Percentiles rank a stretch among this genome's conserved stretches.
Conservation (phyloP, 306 rosid genomes). For the Gastrolobium bilobum region DNA sequence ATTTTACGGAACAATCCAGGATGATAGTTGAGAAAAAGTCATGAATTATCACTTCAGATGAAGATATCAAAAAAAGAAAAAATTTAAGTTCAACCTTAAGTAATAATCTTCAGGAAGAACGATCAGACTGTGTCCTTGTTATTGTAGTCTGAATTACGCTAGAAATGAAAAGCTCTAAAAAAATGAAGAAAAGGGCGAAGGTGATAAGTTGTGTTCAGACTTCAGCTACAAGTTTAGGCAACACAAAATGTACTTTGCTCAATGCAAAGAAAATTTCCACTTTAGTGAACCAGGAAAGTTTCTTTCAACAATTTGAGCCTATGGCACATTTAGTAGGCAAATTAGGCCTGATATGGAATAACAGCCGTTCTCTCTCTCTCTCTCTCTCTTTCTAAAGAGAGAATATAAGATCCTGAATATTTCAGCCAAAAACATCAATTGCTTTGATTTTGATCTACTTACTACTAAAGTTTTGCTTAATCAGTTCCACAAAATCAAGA, state of each 20-base stretch:
- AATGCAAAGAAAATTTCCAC: background rate
- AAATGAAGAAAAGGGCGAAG: no score
- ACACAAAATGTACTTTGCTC: background rate
- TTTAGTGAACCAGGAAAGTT: background rate
- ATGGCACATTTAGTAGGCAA: background rate
- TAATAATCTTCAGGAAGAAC: slow-evolving; percentile 14
- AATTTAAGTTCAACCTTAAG: background rate
- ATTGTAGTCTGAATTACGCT: background rate
- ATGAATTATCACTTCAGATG: background rate
- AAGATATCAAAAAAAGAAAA: background rate
- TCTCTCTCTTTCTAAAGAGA: no score
- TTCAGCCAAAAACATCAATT: background rate
- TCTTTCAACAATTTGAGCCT: background rate
- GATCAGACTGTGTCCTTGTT: background rate
- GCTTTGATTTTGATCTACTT: background rate
- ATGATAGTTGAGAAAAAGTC: background rate
- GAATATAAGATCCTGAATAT: no score
- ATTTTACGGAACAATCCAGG: slow-evolving; percentile 1
- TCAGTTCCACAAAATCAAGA: slow-evolving; percentile 24
- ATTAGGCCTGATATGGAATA: background rate
- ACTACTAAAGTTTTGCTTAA: background rate
- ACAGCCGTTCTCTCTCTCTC: background rate
- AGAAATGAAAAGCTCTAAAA: no score
- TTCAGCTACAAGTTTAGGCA: no score
- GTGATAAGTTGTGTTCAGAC: no score